Evolutionary conservation across 73 alveolate genomes (phyloP), one percentile per base, ranked within the genome.

Genomic region (Paramecium sonneborni): DNA sequence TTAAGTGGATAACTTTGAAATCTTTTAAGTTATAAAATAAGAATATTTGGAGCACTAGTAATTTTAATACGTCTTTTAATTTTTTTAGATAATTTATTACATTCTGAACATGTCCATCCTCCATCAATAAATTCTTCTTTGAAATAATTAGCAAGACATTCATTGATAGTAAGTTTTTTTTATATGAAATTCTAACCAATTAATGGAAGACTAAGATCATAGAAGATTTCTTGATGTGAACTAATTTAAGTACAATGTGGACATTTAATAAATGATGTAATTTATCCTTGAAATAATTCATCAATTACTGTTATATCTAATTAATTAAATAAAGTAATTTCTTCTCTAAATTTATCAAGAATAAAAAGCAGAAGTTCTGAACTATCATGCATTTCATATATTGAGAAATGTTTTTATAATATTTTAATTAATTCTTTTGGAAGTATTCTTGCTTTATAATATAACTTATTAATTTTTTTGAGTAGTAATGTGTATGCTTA

Each of bases 341-440:
- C 84, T 67, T 67, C 84, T 67, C 24, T 24, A 24, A 67, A 67
- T 67, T 62, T 67, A 67, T 67, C 84, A 67, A 67, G 38, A 12
- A 67, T 26, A 21, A 67, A 67, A 5, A 67, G 8, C 12, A 67
- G 23, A 9, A 67, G 44, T 67, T 67, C 84, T 21, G 48, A 30
- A 26, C 84, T 67, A 11, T 67, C 84, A 10, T 67, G 84, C 84
- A 67, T 67, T 67, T 67, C 84, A 67, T 67, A 67, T 3, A 67
- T 67, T 20, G 84, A 67, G 23, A 67, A 67, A 26, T 30, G 38
- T 28, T 67, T 67, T 23, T 67, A 12, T 11, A 67, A 26, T 21
- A 32, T 30, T 28, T 67, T 67, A 14, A 30, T 30, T 6, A 67
- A 67, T 67, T 67, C 84, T 24, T 67, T 67, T 12, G 84, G 84